A percentile compares a stretch with the other conserved stretches of the same genome.
These are phyloP conservation scores for California macrophylla DNA, from an alignment of 441 rosid species.

Conservation along the genomic window DNA sequence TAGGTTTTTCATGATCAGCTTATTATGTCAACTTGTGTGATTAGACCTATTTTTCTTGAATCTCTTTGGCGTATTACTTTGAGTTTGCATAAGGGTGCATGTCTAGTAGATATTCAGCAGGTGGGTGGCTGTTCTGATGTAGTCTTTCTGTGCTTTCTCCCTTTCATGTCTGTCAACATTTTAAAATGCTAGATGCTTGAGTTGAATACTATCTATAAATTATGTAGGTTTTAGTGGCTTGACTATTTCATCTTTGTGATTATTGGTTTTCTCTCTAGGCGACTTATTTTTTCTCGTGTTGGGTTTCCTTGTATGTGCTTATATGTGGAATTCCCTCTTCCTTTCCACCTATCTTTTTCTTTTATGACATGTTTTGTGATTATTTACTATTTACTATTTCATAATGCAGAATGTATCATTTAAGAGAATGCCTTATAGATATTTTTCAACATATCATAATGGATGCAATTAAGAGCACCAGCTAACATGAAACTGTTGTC, in stretches of 20 bases:
- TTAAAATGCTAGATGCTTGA: not conserved
- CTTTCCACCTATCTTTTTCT: not conserved
- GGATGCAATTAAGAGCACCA: not conserved
- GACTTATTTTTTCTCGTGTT: not conserved
- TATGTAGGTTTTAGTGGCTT: not conserved
- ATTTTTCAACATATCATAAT: not conserved
- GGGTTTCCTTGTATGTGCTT: not conserved
- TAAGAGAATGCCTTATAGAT: not conserved
- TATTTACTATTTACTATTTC: not conserved
- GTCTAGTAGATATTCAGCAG: not conserved
- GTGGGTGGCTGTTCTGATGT: not conserved
- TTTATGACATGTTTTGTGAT: not conserved
- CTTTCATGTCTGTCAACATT: not conserved
- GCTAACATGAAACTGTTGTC: conserved; percentile 18
- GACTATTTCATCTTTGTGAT: not conserved
- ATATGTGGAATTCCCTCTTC: not conserved
- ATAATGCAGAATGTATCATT: not conserved
- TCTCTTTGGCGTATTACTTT: not conserved
- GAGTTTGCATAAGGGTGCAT: not conserved
- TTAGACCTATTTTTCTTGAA: not conserved
- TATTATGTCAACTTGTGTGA: not conserved
- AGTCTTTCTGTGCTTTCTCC: not conserved
- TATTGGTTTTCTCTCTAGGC: not conserved
- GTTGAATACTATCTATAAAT: not conserved
- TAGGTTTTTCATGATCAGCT: not conserved